Evolutionary conservation across 1,284 basidiomycete species (phyloP), one percentile per base, ranked within the genome.

Genomic region (Microstroma glucosiphilum): DNA sequence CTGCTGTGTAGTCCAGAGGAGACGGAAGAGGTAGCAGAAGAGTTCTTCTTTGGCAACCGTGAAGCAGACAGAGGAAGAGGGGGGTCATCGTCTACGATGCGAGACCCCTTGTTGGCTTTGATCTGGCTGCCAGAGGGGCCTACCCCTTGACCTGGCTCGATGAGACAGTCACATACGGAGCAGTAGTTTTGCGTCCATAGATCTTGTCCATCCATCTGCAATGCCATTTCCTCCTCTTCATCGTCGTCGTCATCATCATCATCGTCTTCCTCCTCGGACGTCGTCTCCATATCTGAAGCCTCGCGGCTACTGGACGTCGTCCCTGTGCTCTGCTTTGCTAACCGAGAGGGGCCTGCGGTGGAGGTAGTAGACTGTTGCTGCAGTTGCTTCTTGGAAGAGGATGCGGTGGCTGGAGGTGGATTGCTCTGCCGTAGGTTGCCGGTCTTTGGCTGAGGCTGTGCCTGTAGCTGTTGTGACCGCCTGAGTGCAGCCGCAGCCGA

Each of bases 141-240:
- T 56, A 73, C 67, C 17, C 70, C 71, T 26, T 69, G 62, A 49
- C 71, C 71, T 17, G 71, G 70, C 57, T 70, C 68, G 64, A 75
- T 75, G 56, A 75, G 68, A 56, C 71, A 71, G 56, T 75, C 73
- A 63, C 73, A 75, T 19, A 68, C 71, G 46, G 66, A 60, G 54
- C 73, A 75, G 59, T 71, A 75, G 46, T 65, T 69, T 43, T 75
- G 73, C 0, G 66, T 69, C 73, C 73, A 75, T 0, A 75, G 65
- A 56, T 75, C 73, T 58, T 73, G 71, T 21, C 73, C 71, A 59
- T 75, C 73, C 69, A 75, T 75, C 26, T 75, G 69, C 30, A 75
- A 64, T n/a, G 68, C 71, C 19, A 63, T 64, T 2, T 63, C 70
- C 46, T 69, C 68, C 17, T 72, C 71, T 60, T 65, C 64, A 57